phyloP scores from a whole-genome alignment of 495 filamentous ascomycete species.

The Halenospora varia region DNA sequence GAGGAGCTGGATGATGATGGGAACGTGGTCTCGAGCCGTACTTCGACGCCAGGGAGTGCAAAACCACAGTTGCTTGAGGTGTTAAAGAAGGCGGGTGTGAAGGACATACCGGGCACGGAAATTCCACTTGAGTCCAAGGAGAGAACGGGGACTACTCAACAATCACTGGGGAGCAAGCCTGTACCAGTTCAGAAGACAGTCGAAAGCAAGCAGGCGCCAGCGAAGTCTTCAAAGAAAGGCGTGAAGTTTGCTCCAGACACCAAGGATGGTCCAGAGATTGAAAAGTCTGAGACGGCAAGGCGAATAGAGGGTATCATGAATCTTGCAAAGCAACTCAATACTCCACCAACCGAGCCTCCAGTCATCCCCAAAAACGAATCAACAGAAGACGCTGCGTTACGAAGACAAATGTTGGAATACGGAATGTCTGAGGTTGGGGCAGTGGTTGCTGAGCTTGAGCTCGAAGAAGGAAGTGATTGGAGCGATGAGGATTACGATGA shows the following conservation, averaged over 20 bases:
- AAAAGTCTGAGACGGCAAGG: slow-evolving; percentile 35
- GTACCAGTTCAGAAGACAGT: background rate
- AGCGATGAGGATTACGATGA: slow-evolving; percentile 54
- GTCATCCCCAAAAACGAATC: slow-evolving; percentile 62
- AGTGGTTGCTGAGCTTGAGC: slow-evolving; percentile 87
- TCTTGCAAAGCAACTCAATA: slow-evolving; percentile 36
- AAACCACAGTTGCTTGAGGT: slow-evolving; percentile 61
- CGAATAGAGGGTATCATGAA: slow-evolving; percentile 47
- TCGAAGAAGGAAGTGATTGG: slow-evolving; percentile 66
- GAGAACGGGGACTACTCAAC: too few relatives aligned
- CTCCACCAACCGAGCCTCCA: slow-evolving; percentile 32
- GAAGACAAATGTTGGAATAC: slow-evolving; percentile 90
- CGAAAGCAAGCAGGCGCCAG: background rate
- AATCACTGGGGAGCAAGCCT: too few relatives aligned
- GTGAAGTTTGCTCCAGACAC: slow-evolving; percentile 45
- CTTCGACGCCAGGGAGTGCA: slow-evolving; percentile 56
- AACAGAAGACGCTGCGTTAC: slow-evolving; percentile 71
- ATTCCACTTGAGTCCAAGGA: background rate
- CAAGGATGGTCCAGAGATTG: slow-evolving; percentile 37
- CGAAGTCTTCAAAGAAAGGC: slow-evolving; percentile 21
- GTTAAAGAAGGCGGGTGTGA: slow-evolving; percentile 66
- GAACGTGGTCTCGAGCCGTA: slow-evolving; percentile 66
- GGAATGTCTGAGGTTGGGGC: slow-evolving; percentile 77
- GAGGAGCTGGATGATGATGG: slow-evolving; percentile 92
- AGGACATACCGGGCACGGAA: slow-evolving; percentile 1